Evolutionary conservation across 352 stramenopile genomes (phyloP).

Genomic region (Pythium periplocum): DNA sequence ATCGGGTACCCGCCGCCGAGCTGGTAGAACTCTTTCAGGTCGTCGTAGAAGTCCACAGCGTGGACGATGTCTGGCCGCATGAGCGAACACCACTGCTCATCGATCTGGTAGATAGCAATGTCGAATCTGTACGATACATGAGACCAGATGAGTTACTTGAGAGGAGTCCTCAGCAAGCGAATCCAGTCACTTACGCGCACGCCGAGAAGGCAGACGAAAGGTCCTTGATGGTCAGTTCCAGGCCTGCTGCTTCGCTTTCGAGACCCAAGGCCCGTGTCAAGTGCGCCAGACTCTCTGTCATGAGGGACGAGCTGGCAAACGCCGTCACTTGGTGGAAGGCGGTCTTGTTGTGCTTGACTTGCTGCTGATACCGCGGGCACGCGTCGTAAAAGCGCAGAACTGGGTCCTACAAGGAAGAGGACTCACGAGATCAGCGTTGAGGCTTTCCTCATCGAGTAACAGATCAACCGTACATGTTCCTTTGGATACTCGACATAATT

Average conservation of each 20-base stretch:
- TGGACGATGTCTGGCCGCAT: slow-evolving; percentile 38
- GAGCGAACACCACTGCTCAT: slow-evolving; percentile 53
- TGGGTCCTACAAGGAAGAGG: slow-evolving; percentile 20
- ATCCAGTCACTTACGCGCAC: slow-evolving; percentile 39
- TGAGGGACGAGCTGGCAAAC: slow-evolving; percentile 31
- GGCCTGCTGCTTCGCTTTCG: neutral
- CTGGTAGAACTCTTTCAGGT: slow-evolving; percentile 69
- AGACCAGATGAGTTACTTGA: too few relatives aligned
- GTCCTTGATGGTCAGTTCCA: slow-evolving; percentile 29
- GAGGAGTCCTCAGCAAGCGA: too few relatives aligned
- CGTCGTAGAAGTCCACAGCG: slow-evolving; percentile 53
- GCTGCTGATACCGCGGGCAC: slow-evolving; percentile 43
- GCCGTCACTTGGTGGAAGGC: slow-evolving; percentile 29
- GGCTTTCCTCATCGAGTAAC: too few relatives aligned
- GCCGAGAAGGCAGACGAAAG: slow-evolving; percentile 47
- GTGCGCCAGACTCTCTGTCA: slow-evolving; percentile 20
- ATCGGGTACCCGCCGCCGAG: slow-evolving; percentile 52
- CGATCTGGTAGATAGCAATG: slow-evolving; percentile 47
- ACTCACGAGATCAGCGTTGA: neutral
- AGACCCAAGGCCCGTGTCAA: slow-evolving; percentile 40
- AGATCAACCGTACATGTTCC: slow-evolving; percentile 24
- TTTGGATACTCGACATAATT: slow-evolving; percentile 44
- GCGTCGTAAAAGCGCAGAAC: slow-evolving; percentile 67
- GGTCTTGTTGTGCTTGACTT: slow-evolving; percentile 54
- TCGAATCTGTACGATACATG: slow-evolving; percentile 34